Base-by-base conservation (phyloP, 2,329 filamentous ascomycete genomes). In the Penicillium sp. region DNA sequence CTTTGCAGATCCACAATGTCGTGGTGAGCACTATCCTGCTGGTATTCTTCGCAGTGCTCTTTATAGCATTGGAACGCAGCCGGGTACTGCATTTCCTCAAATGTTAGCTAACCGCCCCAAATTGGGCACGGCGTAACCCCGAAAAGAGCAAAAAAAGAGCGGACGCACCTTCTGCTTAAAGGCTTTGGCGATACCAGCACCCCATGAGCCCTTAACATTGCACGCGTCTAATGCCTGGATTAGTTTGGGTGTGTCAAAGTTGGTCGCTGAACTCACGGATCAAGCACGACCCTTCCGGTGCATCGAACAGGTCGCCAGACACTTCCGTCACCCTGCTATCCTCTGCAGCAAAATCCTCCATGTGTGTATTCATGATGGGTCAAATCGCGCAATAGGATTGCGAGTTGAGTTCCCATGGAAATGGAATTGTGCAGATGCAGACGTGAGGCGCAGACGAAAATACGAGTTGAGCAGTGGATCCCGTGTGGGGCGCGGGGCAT, bases 201-300 rank as follows among this genome's bases (percentile, higher is more conserved):
- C 81, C 84, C 84, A 86, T 12, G 61, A 62, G 5, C 83, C 84
- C 54, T 76, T 68, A 44, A 77, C 78, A 65, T 86, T 86, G 69
- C 83, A 85, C 10, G 83, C 81, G 64, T 86, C 75, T 78, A 46
- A 3, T 20, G 45, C 49, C 9, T 26, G 33, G 20, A 44, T 36
- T 34, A 44, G 27, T 20, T 12, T 24, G 32, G 30, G n/a, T 12
- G 12, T 33, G 17, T 23, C 15, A 34, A 17, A 12, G 18, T 24
- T 6, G 24, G 2, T 8, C 32, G 15, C 12, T 7, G 13, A 9
- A 65, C 66, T 13, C 63, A 76, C 75, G 83, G 51, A 84, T 76
- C 13, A 86, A 68, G 13, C 82, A 72, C 18, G 76, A 71, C 46
- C 74, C 67, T 27, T 75, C 63, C 0, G 82, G 81, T 0, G 79